phyloP scores from a whole-genome alignment of 129 eudicot species.

The Tagetes patula region DNA sequence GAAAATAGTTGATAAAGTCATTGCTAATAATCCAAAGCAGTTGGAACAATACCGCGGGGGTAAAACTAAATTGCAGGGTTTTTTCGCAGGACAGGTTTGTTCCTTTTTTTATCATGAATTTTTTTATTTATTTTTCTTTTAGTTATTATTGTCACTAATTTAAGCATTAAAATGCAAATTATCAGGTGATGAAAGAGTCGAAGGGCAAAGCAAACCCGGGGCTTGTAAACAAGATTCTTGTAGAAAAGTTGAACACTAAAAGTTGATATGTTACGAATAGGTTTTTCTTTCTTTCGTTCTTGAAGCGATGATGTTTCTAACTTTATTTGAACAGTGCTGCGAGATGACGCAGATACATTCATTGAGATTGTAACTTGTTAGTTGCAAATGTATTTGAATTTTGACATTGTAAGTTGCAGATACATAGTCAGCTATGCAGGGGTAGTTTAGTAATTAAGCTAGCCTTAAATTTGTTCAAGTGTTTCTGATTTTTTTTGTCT shows the following conservation, averaged over 20 bases:
- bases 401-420: not conserved
- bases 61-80: slow-evolving; percentile 85
- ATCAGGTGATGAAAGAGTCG: slow-evolving; percentile 90
- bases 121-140: not conserved
- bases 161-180: slow-evolving; percentile 7
- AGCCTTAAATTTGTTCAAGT: not conserved
- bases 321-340: slow-evolving; percentile 8
- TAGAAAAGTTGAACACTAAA: slow-evolving; percentile 69
- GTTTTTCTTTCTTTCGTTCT: slow-evolving; percentile 1
- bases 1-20: slow-evolving; percentile 86
- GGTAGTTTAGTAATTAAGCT: not conserved
- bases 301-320: not conserved
- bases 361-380: slow-evolving; percentile 6
- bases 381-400: slow-evolving; percentile 14
- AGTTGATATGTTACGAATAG: slow-evolving; percentile 32
- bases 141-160: not conserved
- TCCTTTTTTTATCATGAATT: not conserved
- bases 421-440: not conserved
- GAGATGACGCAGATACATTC: slow-evolving; percentile 7
- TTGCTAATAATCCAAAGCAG: slow-evolving; percentile 78
- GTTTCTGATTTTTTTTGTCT: not conserved
- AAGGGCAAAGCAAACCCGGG: slow-evolving; percentile 97
- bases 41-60: slow-evolving; percentile 90
- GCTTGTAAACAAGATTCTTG: slow-evolving; percentile 80
- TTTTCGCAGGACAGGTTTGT: slow-evolving; percentile 91